Evolutionary conservation across 1,284 basidiomycete species (phyloP), one percentile per base, ranked within the genome.

Genomic region (Sporisorium graminicola): DNA sequence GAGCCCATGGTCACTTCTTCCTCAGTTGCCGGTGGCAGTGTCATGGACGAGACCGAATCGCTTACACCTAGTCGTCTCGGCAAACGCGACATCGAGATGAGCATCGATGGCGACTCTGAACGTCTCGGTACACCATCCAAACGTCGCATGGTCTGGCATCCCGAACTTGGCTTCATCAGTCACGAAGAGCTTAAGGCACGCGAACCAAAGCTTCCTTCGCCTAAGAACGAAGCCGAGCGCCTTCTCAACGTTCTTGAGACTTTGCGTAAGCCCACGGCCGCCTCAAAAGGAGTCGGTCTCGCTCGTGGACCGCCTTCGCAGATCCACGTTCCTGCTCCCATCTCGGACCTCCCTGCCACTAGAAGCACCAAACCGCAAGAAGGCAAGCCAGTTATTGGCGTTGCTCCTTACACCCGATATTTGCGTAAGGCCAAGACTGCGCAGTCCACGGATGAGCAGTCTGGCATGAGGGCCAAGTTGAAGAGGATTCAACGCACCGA

Each of bases 171-270:
- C 22, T 84, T 84, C 60, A 67, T 84, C 46, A 79, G 79, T 37
- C 71, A 72, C 31, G 77, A 83, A 42, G 80, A 82, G 60, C 75
- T 81, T 54, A 75, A 74, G 35, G 77, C 80, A 1, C 70, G 77
- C 16, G 74, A 79, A 35, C 79, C 79, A 1, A 74, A 61, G 35
- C 66, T 74, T 18, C 81, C 86, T 1, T 63, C 81, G 14, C 86
- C 86, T 13, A 85, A 83, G 66, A 86, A 86, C 64, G 86, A 87
- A 60, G 86, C 86, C 2, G 86, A 87, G 62, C 78, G 86, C n/a
- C 82, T 87, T 14, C 71, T 87, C 37, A 81, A 85, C 51, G 85
- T 86, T 1, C 82, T 87, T 43, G 86, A 87, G 53, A 82, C 80
- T 14, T 76, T 86, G 75, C 70, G 84, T 20, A 82, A 84, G 12